These are phyloP conservation scores for Rhazya stricta DNA, from an alignment of 257 asterid genomes.

Conservation along the genomic window DNA sequence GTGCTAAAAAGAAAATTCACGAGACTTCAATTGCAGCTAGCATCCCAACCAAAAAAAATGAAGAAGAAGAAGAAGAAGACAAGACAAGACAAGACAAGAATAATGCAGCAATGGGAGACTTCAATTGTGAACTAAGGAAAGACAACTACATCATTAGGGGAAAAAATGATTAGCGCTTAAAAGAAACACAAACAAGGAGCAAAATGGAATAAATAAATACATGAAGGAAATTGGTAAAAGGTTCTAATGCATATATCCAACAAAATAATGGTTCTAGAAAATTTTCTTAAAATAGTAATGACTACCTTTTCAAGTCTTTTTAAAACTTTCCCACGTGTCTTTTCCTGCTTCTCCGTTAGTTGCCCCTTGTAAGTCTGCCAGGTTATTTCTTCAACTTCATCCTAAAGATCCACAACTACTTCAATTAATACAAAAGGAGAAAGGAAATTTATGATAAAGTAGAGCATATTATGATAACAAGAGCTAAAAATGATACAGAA, in stretches of 20 bases:
- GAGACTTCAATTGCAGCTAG: background rate
- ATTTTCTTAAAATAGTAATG: slow-evolving; percentile 7
- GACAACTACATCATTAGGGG: background rate
- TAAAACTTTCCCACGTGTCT: slow-evolving; percentile 86
- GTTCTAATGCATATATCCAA: background rate
- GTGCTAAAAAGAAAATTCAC: background rate
- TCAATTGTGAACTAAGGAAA: background rate
- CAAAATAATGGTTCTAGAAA: slow-evolving; percentile 2
- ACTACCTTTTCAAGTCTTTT: slow-evolving; percentile 91
- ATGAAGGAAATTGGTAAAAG: too few relatives aligned
- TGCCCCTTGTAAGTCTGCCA: slow-evolving; percentile 97
- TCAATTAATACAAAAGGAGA: background rate
- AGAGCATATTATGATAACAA: background rate
- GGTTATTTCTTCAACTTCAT: slow-evolving; percentile 83
- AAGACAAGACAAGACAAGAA: background rate
- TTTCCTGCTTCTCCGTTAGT: slow-evolving; percentile 95
- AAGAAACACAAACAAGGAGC: background rate
- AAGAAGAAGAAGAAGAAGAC: background rate
- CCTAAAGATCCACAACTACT: slow-evolving; percentile 37
- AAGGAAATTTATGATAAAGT: background rate
- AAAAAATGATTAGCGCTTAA: background rate
- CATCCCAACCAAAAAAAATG: too few relatives aligned
- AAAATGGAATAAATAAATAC: background rate
- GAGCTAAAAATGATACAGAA: background rate
- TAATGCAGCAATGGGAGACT: background rate